phyloP scores from a whole-genome alignment of 805 yeast genomes.

The Ogataea trehalophila region DNA sequence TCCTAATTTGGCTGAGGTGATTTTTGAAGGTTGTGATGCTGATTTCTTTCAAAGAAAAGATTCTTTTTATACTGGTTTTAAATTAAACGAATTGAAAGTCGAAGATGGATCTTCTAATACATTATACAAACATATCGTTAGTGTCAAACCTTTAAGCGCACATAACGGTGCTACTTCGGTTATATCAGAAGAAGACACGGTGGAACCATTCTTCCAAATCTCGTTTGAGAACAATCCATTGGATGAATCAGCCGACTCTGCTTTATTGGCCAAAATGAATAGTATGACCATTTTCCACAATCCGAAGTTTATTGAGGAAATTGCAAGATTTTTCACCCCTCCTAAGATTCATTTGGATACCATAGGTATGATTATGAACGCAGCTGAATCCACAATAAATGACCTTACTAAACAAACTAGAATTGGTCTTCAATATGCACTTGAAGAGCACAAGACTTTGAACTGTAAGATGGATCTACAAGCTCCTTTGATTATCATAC shows the following conservation, averaged over 20 bases:
- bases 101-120: slow-evolving; percentile 82
- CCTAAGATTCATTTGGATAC: slow-evolving; percentile 84
- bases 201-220: slow-evolving; percentile 73
- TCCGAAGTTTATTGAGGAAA: slow-evolving; percentile 72
- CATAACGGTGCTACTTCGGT: slow-evolving; percentile 27
- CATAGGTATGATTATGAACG: slow-evolving; percentile 83
- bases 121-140: slow-evolving; percentile 81
- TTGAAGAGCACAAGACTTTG: slow-evolving; percentile 90
- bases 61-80: slow-evolving; percentile 67
- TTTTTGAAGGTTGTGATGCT: slow-evolving; percentile 77
- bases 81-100: slow-evolving; percentile 74
- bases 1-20: slow-evolving; percentile 62
- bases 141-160: slow-evolving; percentile 61
- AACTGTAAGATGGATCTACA: slow-evolving; percentile 84
- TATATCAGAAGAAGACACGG: slow-evolving; percentile 7
- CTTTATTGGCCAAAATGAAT: slow-evolving; percentile 63
- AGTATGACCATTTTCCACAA: slow-evolving; percentile 91
- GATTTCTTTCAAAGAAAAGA: slow-evolving; percentile 73
- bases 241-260: slow-evolving; percentile 79
- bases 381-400: slow-evolving; percentile 93
- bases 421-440: slow-evolving; percentile 85
- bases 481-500: slow-evolving; percentile 87
- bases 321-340: slow-evolving; percentile 75
- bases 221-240: slow-evolving; percentile 84
- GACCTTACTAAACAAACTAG: slow-evolving; percentile 87